Conservation (phyloP, 2,329 filamentous ascomycete genomes). For the Cladosporium sp. region DNA sequence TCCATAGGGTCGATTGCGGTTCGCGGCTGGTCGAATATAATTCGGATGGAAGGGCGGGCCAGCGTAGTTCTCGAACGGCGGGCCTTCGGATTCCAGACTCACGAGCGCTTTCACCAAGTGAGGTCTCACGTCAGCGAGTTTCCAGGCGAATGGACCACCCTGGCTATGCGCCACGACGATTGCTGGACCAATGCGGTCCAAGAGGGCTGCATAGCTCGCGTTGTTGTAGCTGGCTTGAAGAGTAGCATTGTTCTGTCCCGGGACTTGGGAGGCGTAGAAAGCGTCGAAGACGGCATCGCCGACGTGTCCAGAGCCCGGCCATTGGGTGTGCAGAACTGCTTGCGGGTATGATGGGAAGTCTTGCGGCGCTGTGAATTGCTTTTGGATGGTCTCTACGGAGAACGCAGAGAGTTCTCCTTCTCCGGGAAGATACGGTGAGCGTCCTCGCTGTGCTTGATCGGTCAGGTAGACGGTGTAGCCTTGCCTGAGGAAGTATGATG, state of each 20-base stretch:
- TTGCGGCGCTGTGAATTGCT: slow-evolving; percentile 34
- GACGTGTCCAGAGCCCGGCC: slow-evolving; percentile 33
- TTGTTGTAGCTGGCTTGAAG: slow-evolving; percentile 26
- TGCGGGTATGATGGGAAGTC: slow-evolving; percentile 39
- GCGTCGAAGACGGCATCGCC: slow-evolving; percentile 48
- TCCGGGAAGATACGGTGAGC: slow-evolving; percentile 21
- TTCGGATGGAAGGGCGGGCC: slow-evolving; percentile 17
- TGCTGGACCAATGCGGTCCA: slow-evolving; percentile 40
- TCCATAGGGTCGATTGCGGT: slow-evolving; percentile 27
- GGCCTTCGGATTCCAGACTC: slow-evolving; percentile 51
- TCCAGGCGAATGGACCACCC: slow-evolving; percentile 44
- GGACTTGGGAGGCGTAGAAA: slow-evolving; percentile 44
- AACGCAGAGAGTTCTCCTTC: slow-evolving; percentile 16
- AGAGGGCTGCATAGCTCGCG: slow-evolving; percentile 29
- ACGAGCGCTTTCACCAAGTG: slow-evolving; percentile 47
- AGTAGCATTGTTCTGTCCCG: slow-evolving; percentile 32
- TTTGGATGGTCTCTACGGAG: slow-evolving; percentile 29
- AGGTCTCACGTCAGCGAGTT: slow-evolving; percentile 46
- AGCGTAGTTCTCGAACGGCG: slow-evolving; percentile 40
- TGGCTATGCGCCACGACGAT: slow-evolving; percentile 51
- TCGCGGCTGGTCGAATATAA: slow-evolving; percentile 13
- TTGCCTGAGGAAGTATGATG: slow-evolving; percentile 42
- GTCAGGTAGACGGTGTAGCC: slow-evolving; percentile 46
- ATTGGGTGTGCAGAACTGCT: slow-evolving; percentile 42
- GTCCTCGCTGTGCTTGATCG: slow-evolving; percentile 37